Conservation (phyloP, 2,329 filamentous ascomycete species). For the Colletotrichum tropicale region DNA sequence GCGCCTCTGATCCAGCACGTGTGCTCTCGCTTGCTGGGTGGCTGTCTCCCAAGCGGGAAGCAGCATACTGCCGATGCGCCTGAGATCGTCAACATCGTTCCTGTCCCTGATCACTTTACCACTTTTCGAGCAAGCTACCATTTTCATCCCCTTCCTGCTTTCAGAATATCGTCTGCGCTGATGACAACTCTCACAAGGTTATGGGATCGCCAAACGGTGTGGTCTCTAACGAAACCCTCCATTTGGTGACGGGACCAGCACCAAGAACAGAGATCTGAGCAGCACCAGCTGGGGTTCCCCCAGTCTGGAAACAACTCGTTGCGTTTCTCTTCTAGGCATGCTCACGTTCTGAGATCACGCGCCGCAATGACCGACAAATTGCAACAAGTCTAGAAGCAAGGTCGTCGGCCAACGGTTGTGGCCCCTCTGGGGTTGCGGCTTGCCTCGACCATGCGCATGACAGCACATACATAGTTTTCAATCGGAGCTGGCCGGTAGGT, state of each 20-base stretch:
- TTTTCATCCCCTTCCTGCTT: background rate
- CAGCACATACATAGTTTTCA: constrained; percentile 40
- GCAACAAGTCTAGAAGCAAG: constrained; percentile 6
- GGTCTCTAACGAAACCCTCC: constrained; percentile 11
- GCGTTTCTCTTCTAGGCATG: background rate
- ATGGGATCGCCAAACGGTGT: constrained; percentile 14
- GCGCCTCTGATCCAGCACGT: background rate
- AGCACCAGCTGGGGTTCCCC: constrained; percentile 10
- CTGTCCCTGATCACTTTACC: background rate
- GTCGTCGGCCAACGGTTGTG: constrained; percentile 1
- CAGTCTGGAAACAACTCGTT: background rate
- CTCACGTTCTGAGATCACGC: constrained; percentile 1
- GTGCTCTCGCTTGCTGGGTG: rapidly evolving
- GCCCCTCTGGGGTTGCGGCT: constrained; percentile 2
- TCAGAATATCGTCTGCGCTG: constrained; percentile 21
- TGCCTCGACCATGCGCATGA: constrained; percentile 18
- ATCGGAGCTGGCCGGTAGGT: constrained; percentile 35
- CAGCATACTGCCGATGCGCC: background rate
- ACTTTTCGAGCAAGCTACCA: background rate
- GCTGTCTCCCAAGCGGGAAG: background rate
- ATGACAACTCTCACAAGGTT: constrained; percentile 24
- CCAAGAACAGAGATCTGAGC: constrained; percentile 41
- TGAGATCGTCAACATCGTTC: background rate
- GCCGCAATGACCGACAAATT: constrained; percentile 27
- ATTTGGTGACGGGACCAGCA: constrained; percentile 23